phyloP scores from a whole-genome alignment of 768 basidiomycete genomes.

The Butyriboletus loyo region DNA sequence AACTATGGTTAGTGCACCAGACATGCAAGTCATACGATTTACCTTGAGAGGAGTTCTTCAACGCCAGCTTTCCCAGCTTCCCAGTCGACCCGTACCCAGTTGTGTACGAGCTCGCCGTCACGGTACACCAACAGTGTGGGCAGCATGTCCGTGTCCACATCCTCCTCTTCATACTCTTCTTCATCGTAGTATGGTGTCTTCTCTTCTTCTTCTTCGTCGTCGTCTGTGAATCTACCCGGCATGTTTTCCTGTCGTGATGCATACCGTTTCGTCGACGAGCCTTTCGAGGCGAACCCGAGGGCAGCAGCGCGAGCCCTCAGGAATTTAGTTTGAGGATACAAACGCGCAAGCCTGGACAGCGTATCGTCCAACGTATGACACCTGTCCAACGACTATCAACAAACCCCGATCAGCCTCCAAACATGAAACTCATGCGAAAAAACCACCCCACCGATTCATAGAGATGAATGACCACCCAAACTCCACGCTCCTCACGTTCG shows the following conservation, averaged over 20 bases:
- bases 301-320: slow-evolving; percentile 75
- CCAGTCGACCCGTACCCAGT: slow-evolving; percentile 89
- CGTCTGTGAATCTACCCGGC: slow-evolving; percentile 31
- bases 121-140: slow-evolving; percentile 79
- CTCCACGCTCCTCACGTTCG: slow-evolving; percentile 62
- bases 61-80: slow-evolving; percentile 68
- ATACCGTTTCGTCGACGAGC: slow-evolving; percentile 16
- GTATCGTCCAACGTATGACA: slow-evolving; percentile 70
- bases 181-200: slow-evolving; percentile 34
- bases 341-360: slow-evolving; percentile 65
- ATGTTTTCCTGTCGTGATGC: slow-evolving; percentile 10
- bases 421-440: not conserved
- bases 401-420: slow-evolving; percentile 1
- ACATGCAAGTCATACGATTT: not conserved
- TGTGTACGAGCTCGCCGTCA: slow-evolving; percentile 78
- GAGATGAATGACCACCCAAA: slow-evolving; percentile 85
- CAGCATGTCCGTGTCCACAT: slow-evolving; percentile 75
- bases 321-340: slow-evolving; percentile 72
- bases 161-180: slow-evolving; percentile 51
- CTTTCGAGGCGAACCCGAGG: slow-evolving; percentile 62
- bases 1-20: not conserved
- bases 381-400: slow-evolving; percentile 65
- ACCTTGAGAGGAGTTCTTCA: slow-evolving; percentile 68
- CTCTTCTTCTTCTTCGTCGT: slow-evolving; percentile 35
- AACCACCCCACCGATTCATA: slow-evolving; percentile 66